Percentiles rank a stretch among this genome's conserved stretches.
These are phyloP conservation scores for Acidiella bohemica DNA, from an alignment of 495 filamentous ascomycete species.

Conservation along the genomic window DNA sequence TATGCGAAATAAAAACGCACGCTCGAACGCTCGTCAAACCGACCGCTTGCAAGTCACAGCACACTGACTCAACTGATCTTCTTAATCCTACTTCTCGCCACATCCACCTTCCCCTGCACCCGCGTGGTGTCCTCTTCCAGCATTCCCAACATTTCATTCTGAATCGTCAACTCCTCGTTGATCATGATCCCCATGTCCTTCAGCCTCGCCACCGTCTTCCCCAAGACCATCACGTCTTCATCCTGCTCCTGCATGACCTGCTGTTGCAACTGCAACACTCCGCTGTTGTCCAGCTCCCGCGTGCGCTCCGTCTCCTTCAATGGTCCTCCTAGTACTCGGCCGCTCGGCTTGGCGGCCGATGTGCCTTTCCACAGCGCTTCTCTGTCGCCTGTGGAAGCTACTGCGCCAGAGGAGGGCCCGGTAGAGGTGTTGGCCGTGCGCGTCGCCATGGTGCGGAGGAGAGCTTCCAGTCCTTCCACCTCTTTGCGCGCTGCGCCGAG, in stretches of 20 bases:
- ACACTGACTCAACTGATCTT: slow-evolving; percentile 47
- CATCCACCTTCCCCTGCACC: slow-evolving; percentile 59
- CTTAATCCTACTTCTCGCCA: slow-evolving; percentile 69
- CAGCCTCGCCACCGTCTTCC: slow-evolving; percentile 63
- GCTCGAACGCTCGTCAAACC: too few relatives aligned
- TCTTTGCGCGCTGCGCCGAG: slow-evolving; percentile 67
- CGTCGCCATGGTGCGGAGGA: slow-evolving; percentile 57
- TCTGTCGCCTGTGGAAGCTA: slow-evolving; percentile 33
- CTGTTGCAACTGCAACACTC: slow-evolving; percentile 71
- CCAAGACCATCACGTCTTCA: slow-evolving; percentile 58
- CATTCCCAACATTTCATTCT: slow-evolving; percentile 67
- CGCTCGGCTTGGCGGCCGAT: slow-evolving; percentile 15
- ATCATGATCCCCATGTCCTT: slow-evolving; percentile 77
- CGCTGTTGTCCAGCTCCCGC: slow-evolving; percentile 77
- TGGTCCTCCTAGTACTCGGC: slow-evolving; percentile 58
- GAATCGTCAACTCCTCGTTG: slow-evolving; percentile 68
- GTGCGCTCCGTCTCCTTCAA: slow-evolving; percentile 73
- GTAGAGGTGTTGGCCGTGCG: slow-evolving; percentile 28
- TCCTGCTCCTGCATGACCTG: slow-evolving; percentile 83
- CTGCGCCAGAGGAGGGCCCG: slow-evolving; percentile 12
- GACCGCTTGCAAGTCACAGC: background rate
- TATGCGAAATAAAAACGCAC: too few relatives aligned
- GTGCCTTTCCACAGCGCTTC: slow-evolving; percentile 37
- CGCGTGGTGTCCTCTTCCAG: slow-evolving; percentile 64
- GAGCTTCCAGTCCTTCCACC: slow-evolving; percentile 69